A percentile compares a stretch with the other conserved stretches of the same genome.
Conservation (phyloP, 2,329 filamentous ascomycete genomes). For the Penicillium sp. region DNA sequence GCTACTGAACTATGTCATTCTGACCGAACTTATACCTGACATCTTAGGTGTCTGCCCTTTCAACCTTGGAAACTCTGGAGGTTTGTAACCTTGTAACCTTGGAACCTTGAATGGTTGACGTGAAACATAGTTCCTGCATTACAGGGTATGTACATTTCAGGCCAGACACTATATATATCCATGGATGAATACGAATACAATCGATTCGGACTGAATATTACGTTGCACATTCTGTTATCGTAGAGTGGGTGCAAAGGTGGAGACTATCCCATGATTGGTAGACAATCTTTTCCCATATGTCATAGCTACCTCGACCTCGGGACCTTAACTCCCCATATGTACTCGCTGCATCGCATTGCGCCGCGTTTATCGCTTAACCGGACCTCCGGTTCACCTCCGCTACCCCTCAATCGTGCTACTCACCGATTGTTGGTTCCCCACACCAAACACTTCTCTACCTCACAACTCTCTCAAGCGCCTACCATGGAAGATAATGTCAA, state of each 20-base stretch:
- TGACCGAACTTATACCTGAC: too few relatives aligned
- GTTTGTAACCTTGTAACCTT: too few relatives aligned
- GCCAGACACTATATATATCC: neutral
- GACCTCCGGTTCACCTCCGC: slow-evolving; percentile 19
- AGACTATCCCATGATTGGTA: slow-evolving; percentile 17
- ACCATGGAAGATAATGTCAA: slow-evolving; percentile 44
- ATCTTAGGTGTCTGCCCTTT: too few relatives aligned
- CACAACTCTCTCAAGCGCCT: slow-evolving; percentile 3
- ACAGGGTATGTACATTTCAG: too few relatives aligned
- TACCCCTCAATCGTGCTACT: slow-evolving; percentile 17
- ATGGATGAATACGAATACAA: neutral
- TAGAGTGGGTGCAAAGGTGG: neutral
- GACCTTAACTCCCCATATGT: slow-evolving; percentile 7
- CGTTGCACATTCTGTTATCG: neutral
- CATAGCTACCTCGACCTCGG: slow-evolving; percentile 16
- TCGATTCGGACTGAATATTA: neutral
- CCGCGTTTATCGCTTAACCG: slow-evolving; percentile 19
- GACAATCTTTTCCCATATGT: slow-evolving; percentile 13
- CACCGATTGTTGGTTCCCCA: slow-evolving; percentile 10
- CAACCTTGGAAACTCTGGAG: too few relatives aligned
- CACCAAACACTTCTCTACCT: slow-evolving; percentile 14
- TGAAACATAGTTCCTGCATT: too few relatives aligned
- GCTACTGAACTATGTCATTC: too few relatives aligned
- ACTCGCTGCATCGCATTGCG: slow-evolving; percentile 22
- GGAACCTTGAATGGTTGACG: too few relatives aligned